Evolutionary conservation across 306 rosid genomes (phyloP).

Genomic region (Lathyrus oleraceus): DNA sequence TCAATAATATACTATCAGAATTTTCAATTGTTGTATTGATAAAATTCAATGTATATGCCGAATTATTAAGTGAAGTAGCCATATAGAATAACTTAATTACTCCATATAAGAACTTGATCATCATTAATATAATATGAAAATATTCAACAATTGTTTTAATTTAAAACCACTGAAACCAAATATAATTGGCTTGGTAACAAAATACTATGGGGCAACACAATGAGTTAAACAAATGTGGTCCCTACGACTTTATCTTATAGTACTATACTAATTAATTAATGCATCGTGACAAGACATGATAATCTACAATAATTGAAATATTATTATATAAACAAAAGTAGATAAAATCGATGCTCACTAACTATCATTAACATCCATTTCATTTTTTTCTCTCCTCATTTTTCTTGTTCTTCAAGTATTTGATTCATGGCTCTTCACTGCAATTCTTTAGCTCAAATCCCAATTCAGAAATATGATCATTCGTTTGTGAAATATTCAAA

Average conservation of each 20-base stretch:
- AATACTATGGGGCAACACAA: neutral
- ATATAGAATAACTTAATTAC: too few species aligned
- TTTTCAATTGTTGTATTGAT: too few species aligned
- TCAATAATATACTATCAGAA: too few species aligned
- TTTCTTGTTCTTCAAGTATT: slow-evolving; percentile 29
- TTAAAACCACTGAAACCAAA: neutral
- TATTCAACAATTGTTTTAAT: neutral
- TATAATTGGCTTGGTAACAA: neutral
- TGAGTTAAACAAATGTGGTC: neutral
- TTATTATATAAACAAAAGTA: slow-evolving; percentile 10
- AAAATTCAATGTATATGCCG: too few species aligned
- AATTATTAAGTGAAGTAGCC: too few species aligned
- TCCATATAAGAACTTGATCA: too few species aligned
- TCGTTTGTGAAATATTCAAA: slow-evolving; percentile 46
- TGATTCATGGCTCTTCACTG: slow-evolving; percentile 64
- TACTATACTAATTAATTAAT: neutral
- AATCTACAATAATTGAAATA: slow-evolving; percentile 7
- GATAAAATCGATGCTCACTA: slow-evolving; percentile 1
- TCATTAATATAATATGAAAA: too few species aligned
- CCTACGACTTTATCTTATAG: neutral
- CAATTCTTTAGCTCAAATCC: slow-evolving; percentile 41
- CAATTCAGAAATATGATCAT: slow-evolving; percentile 54
- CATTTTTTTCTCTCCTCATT: neutral
- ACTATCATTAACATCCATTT: neutral
- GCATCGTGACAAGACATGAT: slow-evolving; percentile 21